Base-by-base conservation (phyloP, 2,329 filamentous ascomycete genomes). In the Nigrospora sphaerica region DNA sequence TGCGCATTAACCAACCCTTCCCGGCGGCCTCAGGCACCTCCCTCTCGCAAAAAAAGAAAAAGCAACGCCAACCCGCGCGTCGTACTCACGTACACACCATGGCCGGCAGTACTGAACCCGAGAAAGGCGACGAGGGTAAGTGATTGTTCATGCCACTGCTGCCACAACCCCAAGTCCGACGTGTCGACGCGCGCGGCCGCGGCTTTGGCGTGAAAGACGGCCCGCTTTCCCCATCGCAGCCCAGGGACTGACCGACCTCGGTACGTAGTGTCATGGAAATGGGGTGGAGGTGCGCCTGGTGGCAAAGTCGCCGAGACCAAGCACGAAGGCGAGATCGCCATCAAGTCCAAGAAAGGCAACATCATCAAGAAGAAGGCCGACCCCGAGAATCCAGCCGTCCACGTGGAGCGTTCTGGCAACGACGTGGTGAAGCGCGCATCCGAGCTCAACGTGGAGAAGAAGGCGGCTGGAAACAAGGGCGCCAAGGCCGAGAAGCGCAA, bases 391-490 rank as follows among this genome's bases (percentile, higher is more conserved):
- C 81, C 80, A 3, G 81, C 80, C 32, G 76, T 85, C 6, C 74
- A 76, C 52, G 64, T 85, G 54, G 69, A 71, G 54, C 71, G 79
- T 39, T 67, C 71, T 13, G 80, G 81, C 41, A 82, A 84, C 55
- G 80, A 85, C 59, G 80, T 83, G 17, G 79, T 83, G 44, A 83
- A 85, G 67, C 72, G 71, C 51, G 77, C 80, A 12, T 75, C 71
- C 38, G 81, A 85, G 63, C 65, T 84, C 28, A 71, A 74, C 3
- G 68, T 83, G 32, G 77, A 81, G 47, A 59, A 74, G 54, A 69
- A 70, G 49, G 63, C 56, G 32, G 46, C 54, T 12, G 53, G 55
- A 10, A 62, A 58, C 16, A 55, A 53, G 16, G 46, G 42, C 6
- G 39, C 44, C 49, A 49, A 63, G 58, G 54, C 48, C 40, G 50